A percentile compares a stretch with the other conserved stretches of the same genome.
Evolutionary conservation across 257 asterid genomes (phyloP).

Genomic region (Perilla frutescens): DNA sequence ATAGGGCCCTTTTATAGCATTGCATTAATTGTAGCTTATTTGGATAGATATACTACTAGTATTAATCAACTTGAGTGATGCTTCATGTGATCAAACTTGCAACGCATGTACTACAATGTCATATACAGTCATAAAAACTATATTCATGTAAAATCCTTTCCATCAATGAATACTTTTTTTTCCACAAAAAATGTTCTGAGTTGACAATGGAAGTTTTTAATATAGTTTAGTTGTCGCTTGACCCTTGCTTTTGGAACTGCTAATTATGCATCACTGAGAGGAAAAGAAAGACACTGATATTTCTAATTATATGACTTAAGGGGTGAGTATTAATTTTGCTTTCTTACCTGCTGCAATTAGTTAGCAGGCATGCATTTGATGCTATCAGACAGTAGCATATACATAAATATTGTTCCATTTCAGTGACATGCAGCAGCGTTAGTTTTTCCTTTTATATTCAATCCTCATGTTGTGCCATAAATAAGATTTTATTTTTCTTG

Average conservation of each 20-base stretch:
- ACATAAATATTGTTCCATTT: not conserved
- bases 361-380: constrained; percentile 25
- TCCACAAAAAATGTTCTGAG: not conserved
- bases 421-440: not conserved
- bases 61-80: not conserved
- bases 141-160: constrained; percentile 7
- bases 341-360: not conserved
- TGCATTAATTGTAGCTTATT: not conserved
- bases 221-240: not conserved
- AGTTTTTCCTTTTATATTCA: not conserved
- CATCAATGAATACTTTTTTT: not conserved
- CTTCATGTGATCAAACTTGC: constrained; percentile 3
- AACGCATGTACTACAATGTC: not conserved
- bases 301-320: not conserved
- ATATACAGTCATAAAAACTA: not conserved
- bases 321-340: not conserved
- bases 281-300: not conserved
- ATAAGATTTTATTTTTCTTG: not conserved
- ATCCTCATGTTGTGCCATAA: not conserved
- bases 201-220: not conserved
- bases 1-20: not conserved
- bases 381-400: not conserved
- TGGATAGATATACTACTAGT: not conserved
- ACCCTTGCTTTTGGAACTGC: constrained; percentile 14
- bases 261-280: not conserved